Base-by-base conservation (phyloP, 2,329 filamentous ascomycete genomes). In the Aspergillus sp. region DNA sequence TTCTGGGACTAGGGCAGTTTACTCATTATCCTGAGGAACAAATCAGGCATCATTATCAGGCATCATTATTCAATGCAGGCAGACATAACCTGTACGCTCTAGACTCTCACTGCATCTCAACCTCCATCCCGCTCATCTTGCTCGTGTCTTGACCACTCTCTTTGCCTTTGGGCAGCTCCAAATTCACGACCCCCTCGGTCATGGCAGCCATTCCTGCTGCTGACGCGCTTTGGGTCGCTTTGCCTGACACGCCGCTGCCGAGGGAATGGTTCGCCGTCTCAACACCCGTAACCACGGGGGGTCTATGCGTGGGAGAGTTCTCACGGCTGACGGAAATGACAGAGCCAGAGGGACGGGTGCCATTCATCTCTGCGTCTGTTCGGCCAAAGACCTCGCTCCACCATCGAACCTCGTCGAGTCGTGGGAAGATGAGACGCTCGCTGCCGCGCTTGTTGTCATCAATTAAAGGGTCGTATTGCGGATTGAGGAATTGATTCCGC, bases 341-440 rank as follows among this genome's bases (percentile, higher is more conserved):
- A 11, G 71, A 69, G 3, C 69, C 63, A 19, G 53, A 71, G 5
- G 67, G 64, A 45, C 76, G 61, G 22, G 72, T 66, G 0, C 75
- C 76, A 48, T 98, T 98, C 89, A 98, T 96, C 55, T 98, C 91
- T 33, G 81, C 76, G 46, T 95, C 85, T 2, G 79, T 79, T 19
- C 88, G 75, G 29, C 86, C 85, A 60, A 95, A 98, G 1, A 81
- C 64, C 49, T 91, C 83, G 43, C 80, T 72, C 91, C 91, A 98
- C 91, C 91, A 98, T 39, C 86, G 74, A n/a, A 91, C 74, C 40
- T 93, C 80, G 8, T 74, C 74, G 1, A 81, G 65, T 3, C 74
- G 71, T 0, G 91, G 89, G 43, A 96, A 82, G 10, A 98, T 71
- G 5, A 98, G 73, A 3, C 86, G 74, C 54, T 94, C 88, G 37